Conservation (phyloP, 371 early-diverging fungal genomes). For the Rhizomucor miehei region DNA sequence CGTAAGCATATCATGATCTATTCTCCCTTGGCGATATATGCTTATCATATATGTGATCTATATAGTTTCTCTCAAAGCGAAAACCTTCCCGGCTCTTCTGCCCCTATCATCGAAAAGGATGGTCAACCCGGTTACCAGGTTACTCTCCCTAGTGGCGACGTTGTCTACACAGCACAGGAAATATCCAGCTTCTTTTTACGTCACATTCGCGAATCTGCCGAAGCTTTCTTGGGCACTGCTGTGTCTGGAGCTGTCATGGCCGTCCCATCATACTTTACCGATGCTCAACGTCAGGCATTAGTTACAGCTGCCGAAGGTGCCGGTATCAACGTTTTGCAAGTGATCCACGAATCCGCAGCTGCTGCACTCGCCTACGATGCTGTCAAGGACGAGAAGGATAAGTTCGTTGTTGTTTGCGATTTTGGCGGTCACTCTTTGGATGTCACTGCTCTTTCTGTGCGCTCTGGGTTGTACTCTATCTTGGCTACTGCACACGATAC, state of each 20-base stretch:
- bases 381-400: slow-evolving; percentile 68
- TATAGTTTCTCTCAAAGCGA: slow-evolving; percentile 41
- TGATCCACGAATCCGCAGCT: slow-evolving; percentile 95
- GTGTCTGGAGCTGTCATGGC: slow-evolving; percentile 92
- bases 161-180: slow-evolving; percentile 65
- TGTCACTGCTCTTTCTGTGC: slow-evolving; percentile 83
- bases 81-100: slow-evolving; percentile 52
- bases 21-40: neutral
- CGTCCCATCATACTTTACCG: slow-evolving; percentile 92
- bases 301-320: slow-evolving; percentile 82
- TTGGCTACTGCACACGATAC: slow-evolving; percentile 82
- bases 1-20: slow-evolving; percentile 30
- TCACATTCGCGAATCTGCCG: slow-evolving; percentile 86
- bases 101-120: slow-evolving; percentile 65
- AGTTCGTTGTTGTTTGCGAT: slow-evolving; percentile 91
- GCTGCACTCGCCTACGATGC: slow-evolving; percentile 94
- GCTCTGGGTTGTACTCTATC: slow-evolving; percentile 89
- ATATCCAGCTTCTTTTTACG: slow-evolving; percentile 77
- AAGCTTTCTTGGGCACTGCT: slow-evolving; percentile 77
- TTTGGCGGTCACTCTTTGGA: slow-evolving; percentile 96
- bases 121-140: slow-evolving; percentile 79
- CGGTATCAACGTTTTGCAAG: slow-evolving; percentile 85
- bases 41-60: slow-evolving; percentile 4
- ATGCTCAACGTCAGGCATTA: slow-evolving; percentile 82
- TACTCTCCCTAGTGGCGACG: slow-evolving; percentile 59